Percentiles rank a stretch among this genome's conserved stretches.
Conservation (phyloP, 2,329 filamentous ascomycete species). For the Colletotrichum scovillei region DNA sequence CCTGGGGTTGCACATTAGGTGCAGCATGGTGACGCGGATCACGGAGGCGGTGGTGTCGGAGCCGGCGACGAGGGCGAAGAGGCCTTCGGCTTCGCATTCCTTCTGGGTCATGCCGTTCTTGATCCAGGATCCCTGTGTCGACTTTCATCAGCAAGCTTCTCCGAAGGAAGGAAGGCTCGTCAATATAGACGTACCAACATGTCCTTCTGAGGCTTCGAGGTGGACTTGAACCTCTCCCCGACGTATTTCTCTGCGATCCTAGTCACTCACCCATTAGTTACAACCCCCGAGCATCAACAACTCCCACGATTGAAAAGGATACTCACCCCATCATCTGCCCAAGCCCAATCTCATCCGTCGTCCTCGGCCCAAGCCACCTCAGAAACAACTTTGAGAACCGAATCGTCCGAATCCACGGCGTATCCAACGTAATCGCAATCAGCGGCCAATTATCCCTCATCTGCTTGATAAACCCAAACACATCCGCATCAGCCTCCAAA, state of each 20-base stretch:
- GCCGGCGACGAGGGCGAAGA: conserved; percentile 57
- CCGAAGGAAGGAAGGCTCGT: too few relatives aligned
- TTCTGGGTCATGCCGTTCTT: conserved; percentile 43
- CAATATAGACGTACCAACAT: conserved; percentile 36
- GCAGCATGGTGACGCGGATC: conserved; percentile 63
- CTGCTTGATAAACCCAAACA: conserved; percentile 37
- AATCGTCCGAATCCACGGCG: conserved; percentile 39
- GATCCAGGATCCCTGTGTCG: conserved; percentile 43
- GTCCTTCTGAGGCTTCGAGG: conserved; percentile 33
- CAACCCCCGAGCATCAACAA: too few relatives aligned
- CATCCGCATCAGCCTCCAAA: conserved; percentile 38
- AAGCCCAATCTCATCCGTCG: conserved; percentile 34
- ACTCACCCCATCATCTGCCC: conserved; percentile 39
- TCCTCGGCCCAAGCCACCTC: conserved; percentile 38
- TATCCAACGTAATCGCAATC: conserved; percentile 37
- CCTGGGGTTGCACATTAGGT: conserved; percentile 61
- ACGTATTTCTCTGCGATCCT: conserved; percentile 37
- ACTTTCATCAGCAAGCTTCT: too few relatives aligned
- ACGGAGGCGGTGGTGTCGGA: conserved; percentile 68
- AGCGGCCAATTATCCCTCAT: conserved; percentile 25
- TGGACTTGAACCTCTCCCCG: conserved; percentile 27
- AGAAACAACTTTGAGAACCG: conserved; percentile 37
- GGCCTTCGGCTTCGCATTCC: conserved; percentile 44
- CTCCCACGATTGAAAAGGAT: conserved; percentile 22
- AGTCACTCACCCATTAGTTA: too few relatives aligned